These are phyloP conservation scores for Aciculosporium take DNA, from an alignment of 2,329 filamentous ascomycete genomes.

Conservation along the genomic window DNA sequence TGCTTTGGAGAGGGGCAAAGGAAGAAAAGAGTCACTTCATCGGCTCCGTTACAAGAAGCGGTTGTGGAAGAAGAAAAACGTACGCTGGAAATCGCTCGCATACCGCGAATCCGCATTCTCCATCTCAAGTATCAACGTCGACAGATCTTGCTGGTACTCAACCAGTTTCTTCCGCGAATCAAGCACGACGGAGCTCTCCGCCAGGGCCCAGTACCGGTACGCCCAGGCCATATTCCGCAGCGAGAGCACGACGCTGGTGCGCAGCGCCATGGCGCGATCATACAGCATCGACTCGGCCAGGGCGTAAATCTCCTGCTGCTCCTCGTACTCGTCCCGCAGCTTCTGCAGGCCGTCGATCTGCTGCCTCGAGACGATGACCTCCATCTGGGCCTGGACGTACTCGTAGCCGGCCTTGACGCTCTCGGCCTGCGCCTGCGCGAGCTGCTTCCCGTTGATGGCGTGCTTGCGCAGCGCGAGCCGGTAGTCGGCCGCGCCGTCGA, in stretches of 20 bases:
- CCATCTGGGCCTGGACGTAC: not conserved
- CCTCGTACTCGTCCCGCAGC: not conserved
- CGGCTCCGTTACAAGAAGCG: too few species aligned
- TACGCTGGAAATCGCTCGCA: not conserved
- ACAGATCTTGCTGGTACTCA: not conserved
- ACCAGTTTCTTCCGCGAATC: not conserved
- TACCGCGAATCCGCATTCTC: not conserved
- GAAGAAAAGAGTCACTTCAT: not conserved
- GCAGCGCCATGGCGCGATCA: not conserved
- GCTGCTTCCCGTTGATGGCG: not conserved
- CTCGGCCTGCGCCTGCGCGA: not conserved
- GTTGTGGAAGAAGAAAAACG: not conserved
- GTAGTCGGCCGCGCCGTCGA: not conserved
- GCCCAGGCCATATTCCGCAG: not conserved
- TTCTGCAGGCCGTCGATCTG: not conserved
- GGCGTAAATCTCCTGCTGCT: not conserved
- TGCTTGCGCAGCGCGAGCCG: not conserved
- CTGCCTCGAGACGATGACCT: not conserved
- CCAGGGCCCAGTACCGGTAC: not conserved
- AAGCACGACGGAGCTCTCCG: not conserved
- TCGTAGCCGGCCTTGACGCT: not conserved
- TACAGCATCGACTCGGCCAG: not conserved
- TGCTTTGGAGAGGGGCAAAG: not conserved
- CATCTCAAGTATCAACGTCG: not conserved
- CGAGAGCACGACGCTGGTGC: not conserved